Evolutionary conservation across 495 filamentous ascomycete genomes (phyloP).

Genomic region (Trichoderma erinaceum): DNA sequence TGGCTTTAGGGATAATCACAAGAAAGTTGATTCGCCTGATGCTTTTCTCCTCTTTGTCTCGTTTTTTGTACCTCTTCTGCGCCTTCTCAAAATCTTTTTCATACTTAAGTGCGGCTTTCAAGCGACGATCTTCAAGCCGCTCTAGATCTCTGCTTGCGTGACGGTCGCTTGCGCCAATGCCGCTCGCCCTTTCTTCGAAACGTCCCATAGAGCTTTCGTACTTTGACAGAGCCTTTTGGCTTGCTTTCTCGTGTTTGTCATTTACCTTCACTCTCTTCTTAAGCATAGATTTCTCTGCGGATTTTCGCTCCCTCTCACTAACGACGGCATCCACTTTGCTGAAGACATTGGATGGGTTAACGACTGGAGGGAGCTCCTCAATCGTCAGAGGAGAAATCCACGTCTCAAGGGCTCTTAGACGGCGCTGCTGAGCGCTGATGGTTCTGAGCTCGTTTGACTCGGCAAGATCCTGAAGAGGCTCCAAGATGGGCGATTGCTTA

Average conservation of each 20-base stretch:
- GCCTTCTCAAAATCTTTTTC: background rate
- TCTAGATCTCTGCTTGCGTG: background rate
- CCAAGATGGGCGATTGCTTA: background rate
- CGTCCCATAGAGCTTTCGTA: background rate
- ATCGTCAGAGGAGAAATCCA: background rate
- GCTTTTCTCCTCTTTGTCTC: background rate
- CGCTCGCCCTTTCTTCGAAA: background rate
- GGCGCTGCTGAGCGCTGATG: background rate
- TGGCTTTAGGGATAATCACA: background rate
- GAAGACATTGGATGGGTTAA: background rate
- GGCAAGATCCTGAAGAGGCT: background rate
- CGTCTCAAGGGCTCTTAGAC: background rate
- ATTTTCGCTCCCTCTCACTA: background rate
- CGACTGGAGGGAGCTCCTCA: slow-evolving; percentile 1
- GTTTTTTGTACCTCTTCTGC: background rate
- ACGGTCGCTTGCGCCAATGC: background rate
- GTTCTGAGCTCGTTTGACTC: background rate
- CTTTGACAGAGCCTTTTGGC: background rate
- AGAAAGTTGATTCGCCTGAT: background rate
- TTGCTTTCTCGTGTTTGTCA: background rate
- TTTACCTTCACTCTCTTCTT: background rate
- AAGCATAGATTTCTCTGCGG: background rate
- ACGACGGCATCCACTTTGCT: background rate
- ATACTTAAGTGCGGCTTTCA: background rate
- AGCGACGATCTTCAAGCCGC: background rate